Conservation (phyloP, 306 rosid genomes). For the Gillenia trifoliata region DNA sequence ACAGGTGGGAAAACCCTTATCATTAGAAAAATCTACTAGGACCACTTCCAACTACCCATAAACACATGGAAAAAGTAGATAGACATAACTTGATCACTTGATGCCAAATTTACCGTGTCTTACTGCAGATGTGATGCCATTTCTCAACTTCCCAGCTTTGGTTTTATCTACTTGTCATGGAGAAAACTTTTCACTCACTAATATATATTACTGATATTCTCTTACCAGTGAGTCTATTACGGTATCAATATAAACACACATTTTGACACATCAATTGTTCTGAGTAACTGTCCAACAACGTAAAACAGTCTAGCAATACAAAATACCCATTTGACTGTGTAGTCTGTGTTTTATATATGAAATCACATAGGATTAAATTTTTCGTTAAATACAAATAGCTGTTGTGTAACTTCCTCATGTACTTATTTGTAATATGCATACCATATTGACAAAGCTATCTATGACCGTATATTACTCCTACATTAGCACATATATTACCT, state of each 20-base stretch:
- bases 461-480: not conserved
- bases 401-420: not conserved
- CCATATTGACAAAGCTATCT: not conserved
- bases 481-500: conserved; percentile 43
- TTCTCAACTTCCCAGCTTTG: not conserved
- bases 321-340: not conserved
- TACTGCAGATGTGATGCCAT: not conserved
- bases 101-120: not conserved
- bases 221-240: not conserved
- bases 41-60: not conserved
- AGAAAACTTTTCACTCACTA: not conserved
- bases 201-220: not conserved
- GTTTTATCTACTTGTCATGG: not conserved
- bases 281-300: not conserved
- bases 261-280: not conserved
- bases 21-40: not conserved
- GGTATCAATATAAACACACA: not conserved
- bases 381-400: not conserved
- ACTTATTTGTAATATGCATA: not conserved
- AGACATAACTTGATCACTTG: not conserved
- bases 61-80: not conserved
- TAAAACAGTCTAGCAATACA: not conserved
- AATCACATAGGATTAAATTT: not conserved
- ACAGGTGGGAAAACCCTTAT: not conserved
- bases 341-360: no score